Conservation (phyloP, 495 filamentous ascomycete species). For the Trichoderma orchidacearum region DNA sequence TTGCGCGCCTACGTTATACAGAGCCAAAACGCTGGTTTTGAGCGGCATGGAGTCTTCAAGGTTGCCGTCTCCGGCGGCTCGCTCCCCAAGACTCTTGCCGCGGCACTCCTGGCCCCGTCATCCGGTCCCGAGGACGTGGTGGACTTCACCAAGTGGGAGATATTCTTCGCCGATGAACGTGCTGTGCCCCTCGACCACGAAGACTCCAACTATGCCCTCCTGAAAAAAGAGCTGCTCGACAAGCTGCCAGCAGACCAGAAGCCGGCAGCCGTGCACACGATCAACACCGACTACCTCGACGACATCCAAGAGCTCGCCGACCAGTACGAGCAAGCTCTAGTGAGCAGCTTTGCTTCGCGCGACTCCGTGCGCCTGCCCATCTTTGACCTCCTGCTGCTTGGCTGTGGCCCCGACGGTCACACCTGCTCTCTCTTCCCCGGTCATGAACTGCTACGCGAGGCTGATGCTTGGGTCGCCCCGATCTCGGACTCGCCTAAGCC, state of each 20-base stretch:
- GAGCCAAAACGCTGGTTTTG: conserved; percentile 62
- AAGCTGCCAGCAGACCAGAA: conserved; percentile 60
- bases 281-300: conserved; percentile 57
- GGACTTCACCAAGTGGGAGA: conserved; percentile 80
- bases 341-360: conserved; percentile 66
- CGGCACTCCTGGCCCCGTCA: conserved; percentile 54
- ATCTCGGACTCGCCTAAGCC: conserved; percentile 92
- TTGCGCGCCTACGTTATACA: conserved; percentile 71
- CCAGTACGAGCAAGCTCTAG: conserved; percentile 80
- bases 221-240: conserved; percentile 76
- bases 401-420: conserved; percentile 90
- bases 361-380: conserved; percentile 83
- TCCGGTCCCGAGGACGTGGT: conserved; percentile 48
- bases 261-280: conserved; percentile 59
- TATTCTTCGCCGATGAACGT: conserved; percentile 97
- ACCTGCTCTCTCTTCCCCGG: conserved; percentile 93
- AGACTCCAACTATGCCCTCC: conserved; percentile 85
- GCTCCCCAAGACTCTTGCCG: conserved; percentile 70
- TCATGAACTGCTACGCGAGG: conserved; percentile 75
- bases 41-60: conserved; percentile 73
- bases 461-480: conserved; percentile 80
- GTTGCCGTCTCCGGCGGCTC: conserved; percentile 91
- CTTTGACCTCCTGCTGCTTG: conserved; percentile 86
- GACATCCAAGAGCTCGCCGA: conserved; percentile 89
- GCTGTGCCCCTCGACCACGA: conserved; percentile 79